A percentile compares a stretch with the other conserved stretches of the same genome.
These are phyloP conservation scores for Pilobolus umbonatus DNA, from an alignment of 192 early-diverging fungal species.

Conservation along the genomic window DNA sequence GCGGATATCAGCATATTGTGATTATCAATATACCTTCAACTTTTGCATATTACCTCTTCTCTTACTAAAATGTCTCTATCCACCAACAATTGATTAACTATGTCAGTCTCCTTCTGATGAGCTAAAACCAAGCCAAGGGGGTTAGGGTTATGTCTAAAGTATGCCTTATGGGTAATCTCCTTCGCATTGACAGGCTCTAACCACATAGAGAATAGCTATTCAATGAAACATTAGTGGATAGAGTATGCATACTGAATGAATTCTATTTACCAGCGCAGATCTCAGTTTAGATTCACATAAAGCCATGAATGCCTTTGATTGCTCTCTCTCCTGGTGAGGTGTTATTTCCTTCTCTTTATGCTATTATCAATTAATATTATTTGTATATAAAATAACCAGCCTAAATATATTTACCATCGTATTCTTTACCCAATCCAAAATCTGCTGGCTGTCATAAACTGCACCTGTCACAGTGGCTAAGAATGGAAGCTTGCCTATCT, in stretches of 20 bases:
- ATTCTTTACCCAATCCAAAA: slow-evolving; percentile 45
- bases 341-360: slow-evolving; percentile 13
- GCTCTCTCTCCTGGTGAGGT: slow-evolving; percentile 28
- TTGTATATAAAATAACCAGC: background rate
- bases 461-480: slow-evolving; percentile 40
- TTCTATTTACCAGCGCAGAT: slow-evolving; percentile 45
- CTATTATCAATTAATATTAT: background rate
- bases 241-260: background rate
- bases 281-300: slow-evolving; percentile 50
- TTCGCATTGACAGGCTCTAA: slow-evolving; percentile 35
- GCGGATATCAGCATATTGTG: background rate
- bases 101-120: slow-evolving; percentile 28
- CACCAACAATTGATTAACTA: slow-evolving; percentile 49
- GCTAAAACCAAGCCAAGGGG: slow-evolving; percentile 32
- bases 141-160: slow-evolving; percentile 32
- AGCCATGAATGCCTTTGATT: slow-evolving; percentile 42
- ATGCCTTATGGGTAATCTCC: slow-evolving; percentile 18
- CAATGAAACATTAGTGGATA: background rate
- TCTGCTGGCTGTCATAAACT: slow-evolving; percentile 39
- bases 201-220: slow-evolving; percentile 39
- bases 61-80: slow-evolving; percentile 53
- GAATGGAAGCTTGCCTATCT: slow-evolving; percentile 51
- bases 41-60: slow-evolving; percentile 37
- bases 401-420: slow-evolving; percentile 26
- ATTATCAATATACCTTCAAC: slow-evolving; percentile 1